phyloP scores from a whole-genome alignment of 75 land plant species.

The Selaginella tamariscina region DNA sequence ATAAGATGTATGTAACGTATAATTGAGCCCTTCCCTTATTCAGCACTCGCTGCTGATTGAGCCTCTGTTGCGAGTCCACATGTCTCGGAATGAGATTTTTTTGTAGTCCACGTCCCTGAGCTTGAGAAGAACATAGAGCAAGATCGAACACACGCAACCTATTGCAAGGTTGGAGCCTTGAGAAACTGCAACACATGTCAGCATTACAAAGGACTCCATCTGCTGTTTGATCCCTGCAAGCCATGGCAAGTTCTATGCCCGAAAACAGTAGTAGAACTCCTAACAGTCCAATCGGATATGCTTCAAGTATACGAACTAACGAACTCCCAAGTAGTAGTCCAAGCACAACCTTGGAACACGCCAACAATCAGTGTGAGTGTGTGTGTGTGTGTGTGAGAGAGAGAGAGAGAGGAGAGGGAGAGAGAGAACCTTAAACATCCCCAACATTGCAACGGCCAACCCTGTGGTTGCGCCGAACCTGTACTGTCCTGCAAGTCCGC shows the following conservation, averaged over 20 bases:
- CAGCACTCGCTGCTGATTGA: neutral
- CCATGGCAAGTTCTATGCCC: slow-evolving; percentile 77
- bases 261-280: slow-evolving; percentile 76
- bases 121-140: slow-evolving; percentile 39
- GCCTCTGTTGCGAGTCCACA: neutral
- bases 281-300: slow-evolving; percentile 56
- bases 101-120: slow-evolving; percentile 33
- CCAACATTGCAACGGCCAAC: slow-evolving; percentile 49
- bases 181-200: slow-evolving; percentile 48
- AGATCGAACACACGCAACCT: slow-evolving; percentile 51
- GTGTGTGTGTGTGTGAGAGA: too few species aligned
- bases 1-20: too few species aligned
- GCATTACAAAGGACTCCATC: slow-evolving; percentile 61
- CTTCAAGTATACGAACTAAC: slow-evolving; percentile 30
- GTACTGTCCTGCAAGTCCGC: slow-evolving; percentile 86
- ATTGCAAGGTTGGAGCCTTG: slow-evolving; percentile 32
- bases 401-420: too few species aligned
- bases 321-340: slow-evolving; percentile 58
- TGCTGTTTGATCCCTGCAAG: slow-evolving; percentile 59
- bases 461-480: slow-evolving; percentile 75
- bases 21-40: too few species aligned
- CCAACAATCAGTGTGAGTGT: too few species aligned
- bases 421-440: too few species aligned
- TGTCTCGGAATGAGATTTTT: neutral
- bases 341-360: slow-evolving; percentile 40